Conservation (phyloP, 768 basidiomycete species). For the Collybia sordida region DNA sequence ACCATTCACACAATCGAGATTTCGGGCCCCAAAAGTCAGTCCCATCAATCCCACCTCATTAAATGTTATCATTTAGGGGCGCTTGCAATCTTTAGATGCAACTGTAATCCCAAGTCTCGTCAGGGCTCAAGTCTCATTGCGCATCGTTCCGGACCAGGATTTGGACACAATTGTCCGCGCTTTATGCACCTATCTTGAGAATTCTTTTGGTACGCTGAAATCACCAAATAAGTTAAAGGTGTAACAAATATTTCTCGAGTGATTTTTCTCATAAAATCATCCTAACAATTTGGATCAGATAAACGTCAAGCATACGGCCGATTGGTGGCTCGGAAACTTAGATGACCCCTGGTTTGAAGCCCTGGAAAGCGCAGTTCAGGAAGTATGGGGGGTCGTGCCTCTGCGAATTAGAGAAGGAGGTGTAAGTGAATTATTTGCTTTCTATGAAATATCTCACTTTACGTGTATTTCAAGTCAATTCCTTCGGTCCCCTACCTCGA, state of each 20-base stretch:
- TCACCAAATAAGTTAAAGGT: constrained; percentile 79
- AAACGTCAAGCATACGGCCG: constrained; percentile 77
- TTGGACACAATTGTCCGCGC: constrained; percentile 64
- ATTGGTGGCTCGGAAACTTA: constrained; percentile 96
- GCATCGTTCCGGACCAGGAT: constrained; percentile 93
- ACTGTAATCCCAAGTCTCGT: constrained; percentile 90
- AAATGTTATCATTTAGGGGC: not conserved
- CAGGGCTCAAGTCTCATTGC: constrained; percentile 82
- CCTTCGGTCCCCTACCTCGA: constrained; percentile 94
- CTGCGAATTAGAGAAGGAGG: constrained; percentile 93
- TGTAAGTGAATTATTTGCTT: constrained; percentile 41
- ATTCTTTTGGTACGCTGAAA: constrained; percentile 54
- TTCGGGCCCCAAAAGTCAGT: constrained; percentile 77
- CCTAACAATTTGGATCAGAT: constrained; percentile 44
- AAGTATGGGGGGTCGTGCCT: constrained; percentile 87
- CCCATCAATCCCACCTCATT: not conserved
- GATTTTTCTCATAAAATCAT: too few species aligned
- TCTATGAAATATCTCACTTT: constrained; percentile 5
- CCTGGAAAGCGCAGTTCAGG: constrained; percentile 76
- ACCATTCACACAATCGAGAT: constrained; percentile 85
- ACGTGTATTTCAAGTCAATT: constrained; percentile 60
- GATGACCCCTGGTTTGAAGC: constrained; percentile 85
- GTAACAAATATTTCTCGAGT: not conserved
- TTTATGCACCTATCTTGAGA: constrained; percentile 57
- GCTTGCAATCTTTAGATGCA: constrained; percentile 46